Base-by-base conservation (phyloP, 1,139 yeast genomes). In the Sugiyamaella xylanicola region DNA sequence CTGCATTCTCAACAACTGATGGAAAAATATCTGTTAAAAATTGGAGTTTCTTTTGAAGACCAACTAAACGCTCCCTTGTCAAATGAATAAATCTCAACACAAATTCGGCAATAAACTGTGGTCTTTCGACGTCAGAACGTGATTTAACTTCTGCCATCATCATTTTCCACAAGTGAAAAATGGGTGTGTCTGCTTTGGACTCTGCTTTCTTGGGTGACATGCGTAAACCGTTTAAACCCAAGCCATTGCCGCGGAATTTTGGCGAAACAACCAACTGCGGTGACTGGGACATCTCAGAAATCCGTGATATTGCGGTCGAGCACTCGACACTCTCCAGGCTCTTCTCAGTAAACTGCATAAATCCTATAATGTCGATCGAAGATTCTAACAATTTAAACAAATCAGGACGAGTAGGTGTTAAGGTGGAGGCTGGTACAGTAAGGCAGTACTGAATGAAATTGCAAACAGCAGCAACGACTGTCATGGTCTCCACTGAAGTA, bases 401-500 rank as follows among this genome's bases (percentile, higher is more conserved):
- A n/a, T 48, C 48, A 25, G 16, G n/a, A 27, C 9, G 40, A 16
- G 46, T 9, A 25, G 46, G 40, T 3, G 39, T 7, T 7, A 13
- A 3, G 2, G 46, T n/a, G 19, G 27, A 22, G n/a, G 13, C 16
- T 13, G 36, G 36, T 11, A 43, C n/a, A 32, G 19, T 19, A 15
- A 46, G 22, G 22, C 50, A 46, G 20, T 27, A 17, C 41, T 40
- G 56, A 19, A 62, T 50, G 48, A 62, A 61, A 35, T 57, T 56
- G 51, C 65, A 58, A 11, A 60, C 36, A 5, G 58, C 54, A 5
- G 66, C 64, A 27, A 64, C 50, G 17, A 59, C 56, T n/a, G 55
- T 58, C 59, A 63, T 51, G 0, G 67, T 61, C 11, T 64, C 66
- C 4, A 46, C 39, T 3, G 66, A 60, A 9, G 60, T 53, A 17